These are phyloP conservation scores for Trichoderma breve DNA, from an alignment of 2,329 filamentous ascomycete genomes.

Conservation along the genomic window DNA sequence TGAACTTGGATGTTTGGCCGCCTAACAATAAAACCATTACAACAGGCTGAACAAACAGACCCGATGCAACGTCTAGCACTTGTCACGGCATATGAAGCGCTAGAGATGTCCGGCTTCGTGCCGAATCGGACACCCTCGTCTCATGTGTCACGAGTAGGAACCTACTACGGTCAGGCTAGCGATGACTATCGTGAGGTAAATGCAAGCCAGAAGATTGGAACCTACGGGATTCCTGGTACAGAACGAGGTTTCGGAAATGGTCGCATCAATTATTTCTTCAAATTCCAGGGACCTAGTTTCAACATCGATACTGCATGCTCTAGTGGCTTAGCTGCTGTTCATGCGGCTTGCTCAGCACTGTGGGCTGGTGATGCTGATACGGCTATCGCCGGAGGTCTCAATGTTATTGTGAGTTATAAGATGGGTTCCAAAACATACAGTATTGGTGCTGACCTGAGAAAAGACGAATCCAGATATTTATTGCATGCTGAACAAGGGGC, in stretches of 20 bases:
- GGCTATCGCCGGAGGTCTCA: conserved; percentile 74
- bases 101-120: conserved; percentile 51
- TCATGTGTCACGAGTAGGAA: conserved; percentile 58
- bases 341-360: conserved; percentile 32
- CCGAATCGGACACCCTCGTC: conserved; percentile 44
- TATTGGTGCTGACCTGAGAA: neutral
- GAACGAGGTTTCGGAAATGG: conserved; percentile 51
- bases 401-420: conserved; percentile 45
- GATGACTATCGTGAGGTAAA: conserved; percentile 81
- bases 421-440: fast-evolving
- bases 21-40: neutral
- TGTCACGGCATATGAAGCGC: conserved; percentile 73
- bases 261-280: conserved; percentile 76
- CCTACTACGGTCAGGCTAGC: conserved; percentile 73
- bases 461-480: conserved; percentile 42
- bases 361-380: conserved; percentile 74
- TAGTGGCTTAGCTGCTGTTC: conserved; percentile 68
- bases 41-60: conserved; percentile 63
- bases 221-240: conserved; percentile 53
- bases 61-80: conserved; percentile 73
- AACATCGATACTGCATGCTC: conserved; percentile 76
- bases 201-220: conserved; percentile 62
- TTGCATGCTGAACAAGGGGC: conserved; percentile 68
- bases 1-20: neutral
- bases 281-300: conserved; percentile 70